Conservation (phyloP, 345 rosid genomes). For the Diplotaxis tenuifolia region DNA sequence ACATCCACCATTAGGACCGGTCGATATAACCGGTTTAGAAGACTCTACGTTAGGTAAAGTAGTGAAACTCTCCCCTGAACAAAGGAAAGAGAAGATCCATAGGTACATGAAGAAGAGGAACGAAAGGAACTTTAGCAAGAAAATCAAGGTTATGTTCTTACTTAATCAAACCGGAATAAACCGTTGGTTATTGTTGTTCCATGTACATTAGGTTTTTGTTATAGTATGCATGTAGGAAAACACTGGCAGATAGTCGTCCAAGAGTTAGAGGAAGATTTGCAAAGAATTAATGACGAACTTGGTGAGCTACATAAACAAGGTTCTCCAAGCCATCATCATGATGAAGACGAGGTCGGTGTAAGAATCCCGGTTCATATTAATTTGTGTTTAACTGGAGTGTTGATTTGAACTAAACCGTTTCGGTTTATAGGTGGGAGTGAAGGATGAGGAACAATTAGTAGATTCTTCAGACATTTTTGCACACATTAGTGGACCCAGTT, state of each 20-base stretch:
- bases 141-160: conserved; percentile 66
- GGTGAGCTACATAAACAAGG: conserved; percentile 51
- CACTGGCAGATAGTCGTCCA: conserved; percentile 90
- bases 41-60: conserved; percentile 66
- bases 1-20: conserved; percentile 45
- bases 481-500: conserved; percentile 75
- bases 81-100: conserved; percentile 88
- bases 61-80: conserved; percentile 77
- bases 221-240: conserved; percentile 92
- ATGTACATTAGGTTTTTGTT: not conserved
- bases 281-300: conserved; percentile 75
- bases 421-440: conserved; percentile 57
- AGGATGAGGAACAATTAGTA: conserved; percentile 67
- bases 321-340: conserved; percentile 63
- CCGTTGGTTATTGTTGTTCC: not conserved
- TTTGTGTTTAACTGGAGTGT: not conserved
- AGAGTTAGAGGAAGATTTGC: conserved; percentile 96
- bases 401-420: not conserved
- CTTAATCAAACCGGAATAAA: conserved; percentile 5
- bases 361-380: conserved; percentile 2
- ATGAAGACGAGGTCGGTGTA: conserved; percentile 76
- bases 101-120: conserved; percentile 94
- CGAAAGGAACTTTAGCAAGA: conserved; percentile 93
- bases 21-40: conserved; percentile 72
- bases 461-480: conserved; percentile 83